These are phyloP conservation scores for Hypoxylon sp. DNA, from an alignment of 2,329 filamentous ascomycete genomes.

Conservation along the genomic window DNA sequence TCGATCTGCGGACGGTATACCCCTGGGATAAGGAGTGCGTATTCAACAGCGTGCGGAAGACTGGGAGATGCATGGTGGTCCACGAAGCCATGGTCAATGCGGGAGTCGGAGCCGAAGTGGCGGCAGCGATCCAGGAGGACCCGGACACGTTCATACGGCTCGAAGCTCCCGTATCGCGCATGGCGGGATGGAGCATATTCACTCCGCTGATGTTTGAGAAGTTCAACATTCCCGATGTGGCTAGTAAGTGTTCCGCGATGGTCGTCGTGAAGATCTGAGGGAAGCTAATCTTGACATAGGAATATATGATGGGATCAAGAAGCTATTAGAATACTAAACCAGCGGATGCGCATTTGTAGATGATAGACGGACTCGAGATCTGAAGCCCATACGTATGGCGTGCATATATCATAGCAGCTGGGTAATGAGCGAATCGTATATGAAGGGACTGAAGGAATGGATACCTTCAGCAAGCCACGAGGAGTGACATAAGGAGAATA, in stretches of 20 bases:
- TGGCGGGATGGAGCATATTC: constrained; percentile 92
- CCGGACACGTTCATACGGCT: constrained; percentile 80
- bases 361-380: background rate
- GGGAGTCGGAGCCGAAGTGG: constrained; percentile 89
- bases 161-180: constrained; percentile 85
- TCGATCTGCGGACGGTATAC: constrained; percentile 89
- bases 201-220: constrained; percentile 83
- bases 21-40: constrained; percentile 90
- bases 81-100: constrained; percentile 94
- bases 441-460: background rate
- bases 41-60: constrained; percentile 86
- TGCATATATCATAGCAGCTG: background rate
- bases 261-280: background rate
- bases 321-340: constrained; percentile 71
- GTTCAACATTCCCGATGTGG: constrained; percentile 86
- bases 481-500: background rate
- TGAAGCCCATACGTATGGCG: background rate
- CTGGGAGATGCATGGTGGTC: constrained; percentile 86
- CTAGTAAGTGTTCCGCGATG: constrained; percentile 71
- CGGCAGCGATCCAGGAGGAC: constrained; percentile 87
- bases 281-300: constrained; percentile 60
- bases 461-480: too few relatives aligned
- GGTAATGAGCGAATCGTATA: background rate
- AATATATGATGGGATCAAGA: constrained; percentile 78
- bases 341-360: background rate